Evolutionary conservation across 345 rosid species (phyloP), one percentile per base, ranked within the genome.

Genomic region (Gynandropsis gynandra): DNA sequence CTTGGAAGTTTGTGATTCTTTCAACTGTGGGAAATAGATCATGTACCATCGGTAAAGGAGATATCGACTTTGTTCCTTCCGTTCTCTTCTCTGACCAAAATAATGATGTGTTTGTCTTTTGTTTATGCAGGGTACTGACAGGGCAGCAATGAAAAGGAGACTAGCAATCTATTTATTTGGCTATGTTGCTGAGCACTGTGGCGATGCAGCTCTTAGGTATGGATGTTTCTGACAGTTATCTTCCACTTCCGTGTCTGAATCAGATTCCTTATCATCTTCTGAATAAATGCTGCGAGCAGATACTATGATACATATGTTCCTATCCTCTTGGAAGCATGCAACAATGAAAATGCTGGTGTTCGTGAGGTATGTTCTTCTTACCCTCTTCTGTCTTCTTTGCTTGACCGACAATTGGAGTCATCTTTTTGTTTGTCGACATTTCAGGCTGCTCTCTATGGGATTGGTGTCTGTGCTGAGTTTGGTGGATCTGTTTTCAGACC

Each of bases 361-460:
- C 78, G 89, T 34, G 83, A 79, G 85, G 89, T 82, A 14, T 64
- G 52, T 18, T 8, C 36, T 52, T 21, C 18, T 14, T 41, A 12
- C 34, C 34, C 19, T 7, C 15, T 5, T 36, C 15, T 27, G 31
- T 6, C 50, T 19, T 50, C 33, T 50, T 58, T 15, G 13, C 45
- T 58, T 39, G 12, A n/a, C 16, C 43, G 16, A 24, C 32, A 43
- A 29, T 42, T 43, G n/a, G 58, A 16, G 41, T 47, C 54, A 31
- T 35, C 44, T 39, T 8, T 7, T 47, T 13, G 39, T 7, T 58
- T 13, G 3, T 14, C 48, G 38, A 38, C 24, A 11, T 63, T 57
- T 55, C 58, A 82, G 89, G 83, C 85, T 16, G 89, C 89, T 10
- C 81, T 80, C 14, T 82, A 77, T 61, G 89, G 85, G 49, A 66